Base-by-base conservation (phyloP, 2,329 filamentous ascomycete genomes). In the Apiospora saccharicola region DNA sequence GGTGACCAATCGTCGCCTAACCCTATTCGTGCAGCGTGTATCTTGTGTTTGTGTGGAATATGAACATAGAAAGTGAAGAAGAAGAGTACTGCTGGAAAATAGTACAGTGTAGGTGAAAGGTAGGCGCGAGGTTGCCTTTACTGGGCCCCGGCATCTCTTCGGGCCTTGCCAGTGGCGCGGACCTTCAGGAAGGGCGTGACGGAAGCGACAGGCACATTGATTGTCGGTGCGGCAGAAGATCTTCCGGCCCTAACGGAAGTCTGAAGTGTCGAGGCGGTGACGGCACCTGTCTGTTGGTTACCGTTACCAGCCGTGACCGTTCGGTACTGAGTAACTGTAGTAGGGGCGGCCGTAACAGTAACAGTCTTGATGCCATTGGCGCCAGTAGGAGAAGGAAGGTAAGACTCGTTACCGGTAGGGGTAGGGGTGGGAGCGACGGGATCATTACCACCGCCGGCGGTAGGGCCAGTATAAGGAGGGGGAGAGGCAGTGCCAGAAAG, bases 321-420 rank as follows among this genome's bases (percentile, higher is more conserved):
- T 68, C 78, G 78, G 72, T 82, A 81, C 30, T 82, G 79, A 0
- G 80, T 82, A 12, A 84, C 78, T 1, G 84, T 83, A n/a, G 79
- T 80, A 1, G 83, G 79, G 10, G 79, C 78, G 7, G 77, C 80
- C 0, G 84, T 86, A 53, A 85, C 83, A 1, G 84, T 85, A 46
- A 83, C 79, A 30, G 84, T 86, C 72, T 82, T 78, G 13, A 84
- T 82, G 49, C 82, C 46, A 19, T 70, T 30, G 44, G 16, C 46
- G 46, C 43, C 24, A 7, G 57, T 64, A 22, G 57, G 57, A 41
- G 57, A 64, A 19, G 57, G 57, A n/a, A 64, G 34, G 14, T 41
- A 41, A 41, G 57, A 41, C 19, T n/a, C 34, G 8, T 64, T 64
- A 10, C 47, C 37, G 8, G 69, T 30, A 37, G 69, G 68, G 37